Conservation (phyloP, 495 filamentous ascomycete genomes). For the Podospora pseudopauciseta region DNA sequence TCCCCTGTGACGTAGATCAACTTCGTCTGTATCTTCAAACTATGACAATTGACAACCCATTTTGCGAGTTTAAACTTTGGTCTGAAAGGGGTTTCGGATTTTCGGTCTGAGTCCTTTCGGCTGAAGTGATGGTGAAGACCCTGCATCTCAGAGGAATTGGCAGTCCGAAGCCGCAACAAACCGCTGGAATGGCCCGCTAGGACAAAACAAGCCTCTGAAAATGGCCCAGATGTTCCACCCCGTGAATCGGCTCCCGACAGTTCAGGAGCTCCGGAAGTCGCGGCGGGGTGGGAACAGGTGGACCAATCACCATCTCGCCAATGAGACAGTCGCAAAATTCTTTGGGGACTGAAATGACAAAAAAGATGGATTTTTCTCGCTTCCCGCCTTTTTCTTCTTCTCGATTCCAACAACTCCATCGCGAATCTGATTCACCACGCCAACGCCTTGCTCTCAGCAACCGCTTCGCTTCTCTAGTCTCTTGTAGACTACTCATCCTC, state of each 20-base stretch:
- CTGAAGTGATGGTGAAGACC: not conserved
- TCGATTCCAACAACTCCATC: not conserved
- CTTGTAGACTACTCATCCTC: slow-evolving; percentile 7
- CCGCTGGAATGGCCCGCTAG: not conserved
- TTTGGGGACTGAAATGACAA: slow-evolving; percentile 17
- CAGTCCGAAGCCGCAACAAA: slow-evolving; percentile 18
- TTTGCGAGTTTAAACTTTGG: not conserved
- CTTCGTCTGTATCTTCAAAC: not conserved
- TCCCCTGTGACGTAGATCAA: slow-evolving; percentile 1
- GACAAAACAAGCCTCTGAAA: not conserved
- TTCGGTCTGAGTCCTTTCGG: not conserved
- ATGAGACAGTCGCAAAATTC: slow-evolving; percentile 12
- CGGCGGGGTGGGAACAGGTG: not conserved
- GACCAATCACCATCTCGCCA: slow-evolving; percentile 17
- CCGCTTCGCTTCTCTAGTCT: slow-evolving; percentile 11
- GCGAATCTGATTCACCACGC: slow-evolving; percentile 7
- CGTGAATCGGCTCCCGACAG: not conserved
- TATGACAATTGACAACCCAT: not conserved
- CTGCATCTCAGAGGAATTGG: not conserved
- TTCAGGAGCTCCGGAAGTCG: not conserved
- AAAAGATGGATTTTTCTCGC: slow-evolving; percentile 5
- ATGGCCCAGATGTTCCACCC: slow-evolving; percentile 11
- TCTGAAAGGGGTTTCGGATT: not conserved
- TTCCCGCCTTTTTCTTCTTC: slow-evolving; percentile 12
- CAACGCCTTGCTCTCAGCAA: not conserved